Percentiles rank a stretch among this genome's conserved stretches.
These are phyloP conservation scores for Colletotrichum orchidophilum DNA, from an alignment of 2,329 filamentous ascomycete species.

Conservation along the genomic window DNA sequence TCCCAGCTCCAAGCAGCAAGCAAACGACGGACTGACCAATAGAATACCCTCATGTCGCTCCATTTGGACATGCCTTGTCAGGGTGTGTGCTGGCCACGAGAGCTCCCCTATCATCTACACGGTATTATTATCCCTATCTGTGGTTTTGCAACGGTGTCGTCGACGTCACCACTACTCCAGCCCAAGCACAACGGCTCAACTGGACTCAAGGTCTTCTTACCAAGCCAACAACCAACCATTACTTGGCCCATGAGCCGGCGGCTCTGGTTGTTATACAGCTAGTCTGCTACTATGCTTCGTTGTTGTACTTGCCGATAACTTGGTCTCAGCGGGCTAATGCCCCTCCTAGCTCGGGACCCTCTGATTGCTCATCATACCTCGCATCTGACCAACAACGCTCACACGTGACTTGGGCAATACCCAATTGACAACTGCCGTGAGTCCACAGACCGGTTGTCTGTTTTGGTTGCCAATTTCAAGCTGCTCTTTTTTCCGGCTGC, in stretches of 20 bases:
- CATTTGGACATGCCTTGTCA: background rate
- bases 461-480: background rate
- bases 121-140: too few species aligned
- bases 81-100: background rate
- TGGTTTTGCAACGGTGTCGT: background rate
- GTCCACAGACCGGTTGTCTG: background rate
- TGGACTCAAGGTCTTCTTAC: background rate
- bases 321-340: background rate
- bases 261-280: background rate
- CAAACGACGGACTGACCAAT: slow-evolving; percentile 10
- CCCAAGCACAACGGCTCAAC: background rate
- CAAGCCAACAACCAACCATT: background rate
- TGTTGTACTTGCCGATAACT: background rate
- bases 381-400: slow-evolving; percentile 2
- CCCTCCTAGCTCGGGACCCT: background rate
- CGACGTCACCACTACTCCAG: slow-evolving; percentile 5
- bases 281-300: background rate
- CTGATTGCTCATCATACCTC: slow-evolving; percentile 17
- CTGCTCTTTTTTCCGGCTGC: background rate
- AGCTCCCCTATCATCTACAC: background rate
- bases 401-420: background rate
- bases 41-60: background rate
- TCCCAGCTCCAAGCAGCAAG: background rate
- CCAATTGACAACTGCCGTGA: background rate
- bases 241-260: background rate